A percentile compares a stretch with the other conserved stretches of the same genome.
phyloP scores from a whole-genome alignment of 129 eudicot genomes.

The Artemisia annua region DNA sequence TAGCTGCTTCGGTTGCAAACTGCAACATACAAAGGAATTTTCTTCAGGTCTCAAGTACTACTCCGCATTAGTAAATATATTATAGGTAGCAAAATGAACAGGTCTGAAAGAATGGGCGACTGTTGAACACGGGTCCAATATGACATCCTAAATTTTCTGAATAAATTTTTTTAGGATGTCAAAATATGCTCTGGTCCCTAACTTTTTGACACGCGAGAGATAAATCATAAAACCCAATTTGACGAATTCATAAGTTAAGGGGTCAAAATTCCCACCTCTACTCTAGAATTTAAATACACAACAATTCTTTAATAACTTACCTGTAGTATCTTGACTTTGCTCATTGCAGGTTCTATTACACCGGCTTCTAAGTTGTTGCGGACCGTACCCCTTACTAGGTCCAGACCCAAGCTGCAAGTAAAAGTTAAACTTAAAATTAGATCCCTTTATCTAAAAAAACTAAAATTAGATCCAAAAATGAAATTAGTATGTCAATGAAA shows the following conservation, averaged over 20 bases:
- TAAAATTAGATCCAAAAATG: neutral
- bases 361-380: conserved; percentile 97
- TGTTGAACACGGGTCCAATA: no score
- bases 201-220: neutral
- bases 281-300: neutral
- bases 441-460: no score
- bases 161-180: no score
- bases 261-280: neutral
- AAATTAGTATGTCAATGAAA: neutral
- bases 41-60: neutral
- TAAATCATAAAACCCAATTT: neutral
- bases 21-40: conserved; percentile 24
- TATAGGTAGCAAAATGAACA: neutral
- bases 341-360: conserved; percentile 98
- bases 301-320: conserved; percentile 22
- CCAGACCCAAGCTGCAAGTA: conserved; percentile 82
- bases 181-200: neutral
- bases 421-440: neutral
- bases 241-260: neutral
- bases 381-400: conserved; percentile 73
- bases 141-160: no score
- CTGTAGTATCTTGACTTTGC: conserved; percentile 96
- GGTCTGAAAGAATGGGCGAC: neutral
- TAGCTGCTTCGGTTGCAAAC: conserved; percentile 99
- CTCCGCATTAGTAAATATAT: neutral